Conservation (phyloP, 805 yeast species). For the Sugiyamaella marilandica region DNA sequence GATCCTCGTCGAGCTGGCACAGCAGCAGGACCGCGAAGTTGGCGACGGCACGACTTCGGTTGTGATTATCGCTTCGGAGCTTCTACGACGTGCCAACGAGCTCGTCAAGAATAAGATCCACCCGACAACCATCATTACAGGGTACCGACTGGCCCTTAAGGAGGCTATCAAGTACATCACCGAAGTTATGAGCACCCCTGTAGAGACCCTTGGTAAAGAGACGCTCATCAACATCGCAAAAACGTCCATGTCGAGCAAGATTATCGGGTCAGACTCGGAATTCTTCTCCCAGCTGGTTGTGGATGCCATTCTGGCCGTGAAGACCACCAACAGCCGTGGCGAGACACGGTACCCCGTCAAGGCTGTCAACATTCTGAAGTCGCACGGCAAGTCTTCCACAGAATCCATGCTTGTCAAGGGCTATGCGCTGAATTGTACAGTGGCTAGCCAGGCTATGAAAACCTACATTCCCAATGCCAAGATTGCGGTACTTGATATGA, state of each 20-base stretch:
- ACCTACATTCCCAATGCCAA: slow-evolving; percentile 63
- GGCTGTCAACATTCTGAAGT: slow-evolving; percentile 92
- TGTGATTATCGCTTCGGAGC: slow-evolving; percentile 90
- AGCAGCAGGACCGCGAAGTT: slow-evolving; percentile 97
- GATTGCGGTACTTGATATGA: slow-evolving; percentile 85
- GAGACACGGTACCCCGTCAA: slow-evolving; percentile 92
- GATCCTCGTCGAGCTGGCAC: slow-evolving; percentile 93
- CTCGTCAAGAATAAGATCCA: slow-evolving; percentile 90
- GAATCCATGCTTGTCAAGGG: slow-evolving; percentile 89
- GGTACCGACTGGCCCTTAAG: slow-evolving; percentile 86
- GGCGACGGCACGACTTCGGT: slow-evolving; percentile 99
- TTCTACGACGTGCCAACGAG: slow-evolving; percentile 88
- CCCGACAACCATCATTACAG: slow-evolving; percentile 97
- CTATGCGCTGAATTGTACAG: slow-evolving; percentile 93
- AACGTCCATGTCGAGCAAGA: slow-evolving; percentile 95
- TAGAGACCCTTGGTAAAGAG: slow-evolving; percentile 73
- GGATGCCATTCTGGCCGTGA: slow-evolving; percentile 92
- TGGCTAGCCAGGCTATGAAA: slow-evolving; percentile 95
- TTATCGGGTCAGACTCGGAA: slow-evolving; percentile 89
- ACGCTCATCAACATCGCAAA: slow-evolving; percentile 87
- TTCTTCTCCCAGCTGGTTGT: slow-evolving; percentile 89
- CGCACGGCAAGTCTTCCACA: slow-evolving; percentile 88
- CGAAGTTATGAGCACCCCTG: slow-evolving; percentile 77
- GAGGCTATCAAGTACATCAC: slow-evolving; percentile 85
- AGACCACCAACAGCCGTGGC: slow-evolving; percentile 81